Percentiles rank a stretch among this genome's conserved stretches.
Conservation (phyloP, 78 protist genomes). For the Bodo saltans region DNA sequence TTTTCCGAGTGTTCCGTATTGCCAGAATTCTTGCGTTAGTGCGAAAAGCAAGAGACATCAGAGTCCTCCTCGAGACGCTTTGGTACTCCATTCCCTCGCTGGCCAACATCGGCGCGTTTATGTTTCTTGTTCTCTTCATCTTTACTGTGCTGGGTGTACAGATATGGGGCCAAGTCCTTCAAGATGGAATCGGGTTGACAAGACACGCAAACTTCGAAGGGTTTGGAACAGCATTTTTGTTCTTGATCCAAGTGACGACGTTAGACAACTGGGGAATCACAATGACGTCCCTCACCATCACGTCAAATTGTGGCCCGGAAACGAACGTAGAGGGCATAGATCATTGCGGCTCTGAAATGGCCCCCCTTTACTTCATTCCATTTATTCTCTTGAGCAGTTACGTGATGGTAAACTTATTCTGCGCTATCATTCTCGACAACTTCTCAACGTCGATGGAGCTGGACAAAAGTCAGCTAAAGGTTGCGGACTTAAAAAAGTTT, state of each 20-base stretch:
- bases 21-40: not conserved
- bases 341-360: not conserved
- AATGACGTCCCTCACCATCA: not conserved
- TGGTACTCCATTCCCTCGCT: conserved; percentile 22
- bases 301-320: not conserved
- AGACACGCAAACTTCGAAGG: conserved; percentile 16
- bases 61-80: conserved; percentile 21
- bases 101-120: not conserved
- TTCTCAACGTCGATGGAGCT: not conserved
- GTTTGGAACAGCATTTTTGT: not conserved
- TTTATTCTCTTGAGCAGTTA: not conserved
- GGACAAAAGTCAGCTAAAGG: not conserved
- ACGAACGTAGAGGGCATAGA: conserved; percentile 1
- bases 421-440: conserved; percentile 47
- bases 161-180: not conserved
- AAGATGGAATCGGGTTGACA: not conserved
- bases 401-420: conserved; percentile 31
- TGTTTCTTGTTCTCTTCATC: conserved; percentile 24
- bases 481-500: conserved; percentile 13
- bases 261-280: conserved; percentile 16
- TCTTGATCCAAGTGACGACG: not conserved
- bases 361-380: conserved; percentile 30
- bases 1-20: not conserved
- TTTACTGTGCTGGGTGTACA: conserved; percentile 18
- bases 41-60: not conserved